Evolutionary conservation across 2,329 filamentous ascomycete species (phyloP), one percentile per base, ranked within the genome.

Genomic region (Bipolaris victoriae): DNA sequence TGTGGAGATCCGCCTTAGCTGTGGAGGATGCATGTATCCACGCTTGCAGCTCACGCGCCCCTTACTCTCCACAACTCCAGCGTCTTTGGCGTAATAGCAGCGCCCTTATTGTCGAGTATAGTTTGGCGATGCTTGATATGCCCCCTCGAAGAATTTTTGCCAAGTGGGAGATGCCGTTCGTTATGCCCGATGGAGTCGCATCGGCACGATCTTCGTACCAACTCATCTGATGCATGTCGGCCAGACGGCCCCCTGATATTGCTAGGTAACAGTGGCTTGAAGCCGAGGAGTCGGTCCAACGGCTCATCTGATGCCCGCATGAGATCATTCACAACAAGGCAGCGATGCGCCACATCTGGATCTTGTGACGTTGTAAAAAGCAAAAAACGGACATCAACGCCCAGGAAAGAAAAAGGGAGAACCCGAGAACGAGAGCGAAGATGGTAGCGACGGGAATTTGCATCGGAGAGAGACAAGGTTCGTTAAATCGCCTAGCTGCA

Each of bases 1-100:
- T 58, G 49, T 60, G 24, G 53, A 47, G 35, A 41, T 29, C 40
- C 61, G 63, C 60, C 61, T 44, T 67, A 58, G 67, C 61, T 65
- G 10, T 61, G 60, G 20, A 22, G 40, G 22, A 26, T 57, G 49
- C 39, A 62, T 54, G 48, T 57, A 58, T 60, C 64, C 52, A 48
- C 51, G 43, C 44, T 51, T 43, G 60, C 47, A 58, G 62, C 56
- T 63, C 64, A 45, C 20, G 57, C 55, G 13, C 36, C 37, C 57
- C 61, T 51, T 51, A 31, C 54, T 65, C 62, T 66, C 55, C 35
- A 52, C 33, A 16, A 52, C 45, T 40, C 58, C 60, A 55, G 58
- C 57, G 57, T 29, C 52, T 51, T 47, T 55, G 44, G 49, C 29
- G 29, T 68, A 65, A 65, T 63, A 53, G 48, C 55, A 56, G 60